These are phyloP conservation scores for Claviceps humidiphila DNA, from an alignment of 2,329 filamentous ascomycete genomes.

Conservation along the genomic window DNA sequence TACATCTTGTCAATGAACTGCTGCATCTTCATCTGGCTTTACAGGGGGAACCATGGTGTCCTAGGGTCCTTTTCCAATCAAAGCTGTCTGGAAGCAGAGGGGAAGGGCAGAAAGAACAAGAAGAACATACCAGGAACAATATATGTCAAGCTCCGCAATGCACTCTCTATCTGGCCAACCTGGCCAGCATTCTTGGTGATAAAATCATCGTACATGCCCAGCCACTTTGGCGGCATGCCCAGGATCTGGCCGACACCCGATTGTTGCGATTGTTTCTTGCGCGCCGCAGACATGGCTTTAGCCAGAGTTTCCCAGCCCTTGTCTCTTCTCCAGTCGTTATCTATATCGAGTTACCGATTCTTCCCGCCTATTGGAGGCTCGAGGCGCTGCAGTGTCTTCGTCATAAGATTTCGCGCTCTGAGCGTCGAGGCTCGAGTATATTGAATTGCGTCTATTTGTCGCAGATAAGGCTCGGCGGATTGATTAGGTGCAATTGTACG, in stretches of 20 bases:
- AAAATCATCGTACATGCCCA: conserved; percentile 70
- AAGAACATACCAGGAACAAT: conserved; percentile 62
- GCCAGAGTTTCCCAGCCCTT: not conserved
- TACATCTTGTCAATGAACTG: too few species aligned
- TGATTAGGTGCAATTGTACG: not conserved
- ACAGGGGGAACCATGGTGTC: too few species aligned
- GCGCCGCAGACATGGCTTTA: not conserved
- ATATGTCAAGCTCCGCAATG: conserved; percentile 83
- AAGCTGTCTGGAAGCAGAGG: not conserved
- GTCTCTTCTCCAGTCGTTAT: not conserved
- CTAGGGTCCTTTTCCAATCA: too few species aligned
- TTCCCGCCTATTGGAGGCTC: not conserved
- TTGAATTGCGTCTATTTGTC: too few species aligned
- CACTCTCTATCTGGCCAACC: conserved; percentile 89
- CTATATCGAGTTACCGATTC: not conserved
- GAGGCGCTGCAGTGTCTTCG: not conserved
- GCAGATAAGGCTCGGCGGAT: not conserved
- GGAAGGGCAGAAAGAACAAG: not conserved
- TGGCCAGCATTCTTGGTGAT: conserved; percentile 90
- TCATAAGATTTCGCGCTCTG: not conserved
- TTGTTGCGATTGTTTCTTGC: not conserved
- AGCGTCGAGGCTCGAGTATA: not conserved
- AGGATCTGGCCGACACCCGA: conserved; percentile 2
- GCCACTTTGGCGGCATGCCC: conserved; percentile 43
- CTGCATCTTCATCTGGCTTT: too few species aligned